Evolutionary conservation across 331 rosid species (phyloP).

Genomic region (Pyracantha coccinea): DNA sequence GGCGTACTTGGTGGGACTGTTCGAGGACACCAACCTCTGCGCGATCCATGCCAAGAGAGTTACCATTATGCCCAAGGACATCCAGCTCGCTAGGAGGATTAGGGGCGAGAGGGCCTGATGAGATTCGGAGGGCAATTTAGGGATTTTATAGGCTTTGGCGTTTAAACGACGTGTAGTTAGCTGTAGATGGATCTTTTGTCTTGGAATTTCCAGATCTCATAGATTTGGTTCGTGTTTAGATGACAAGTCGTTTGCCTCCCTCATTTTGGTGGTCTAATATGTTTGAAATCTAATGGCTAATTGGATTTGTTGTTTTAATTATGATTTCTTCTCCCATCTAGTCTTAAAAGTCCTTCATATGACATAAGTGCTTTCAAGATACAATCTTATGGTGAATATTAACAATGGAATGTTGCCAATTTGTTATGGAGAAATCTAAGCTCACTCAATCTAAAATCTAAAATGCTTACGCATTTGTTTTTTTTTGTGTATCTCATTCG

Average conservation of each 20-base stretch:
- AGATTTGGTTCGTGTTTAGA: not conserved
- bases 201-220: not conserved
- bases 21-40: conserved; percentile 60
- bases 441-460: too few species aligned
- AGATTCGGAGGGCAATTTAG: not conserved
- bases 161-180: not conserved
- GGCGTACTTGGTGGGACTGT: conserved; percentile 52
- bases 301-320: not conserved
- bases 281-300: not conserved
- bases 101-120: conserved; percentile 56
- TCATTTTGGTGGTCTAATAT: not conserved
- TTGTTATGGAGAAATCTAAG: too few species aligned
- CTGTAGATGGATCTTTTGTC: not conserved
- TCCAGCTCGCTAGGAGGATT: conserved; percentile 59
- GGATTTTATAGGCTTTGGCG: fast-evolving
- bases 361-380: too few species aligned
- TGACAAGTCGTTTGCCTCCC: not conserved
- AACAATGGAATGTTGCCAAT: too few species aligned
- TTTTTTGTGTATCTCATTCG: too few species aligned
- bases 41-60: conserved; percentile 59
- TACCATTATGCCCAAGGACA: conserved; percentile 71
- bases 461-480: too few species aligned
- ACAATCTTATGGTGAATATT: too few species aligned
- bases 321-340: too few species aligned
- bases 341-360: too few species aligned